Conservation (phyloP, 2,329 filamentous ascomycete genomes). For the Periconia macrospinosa region DNA sequence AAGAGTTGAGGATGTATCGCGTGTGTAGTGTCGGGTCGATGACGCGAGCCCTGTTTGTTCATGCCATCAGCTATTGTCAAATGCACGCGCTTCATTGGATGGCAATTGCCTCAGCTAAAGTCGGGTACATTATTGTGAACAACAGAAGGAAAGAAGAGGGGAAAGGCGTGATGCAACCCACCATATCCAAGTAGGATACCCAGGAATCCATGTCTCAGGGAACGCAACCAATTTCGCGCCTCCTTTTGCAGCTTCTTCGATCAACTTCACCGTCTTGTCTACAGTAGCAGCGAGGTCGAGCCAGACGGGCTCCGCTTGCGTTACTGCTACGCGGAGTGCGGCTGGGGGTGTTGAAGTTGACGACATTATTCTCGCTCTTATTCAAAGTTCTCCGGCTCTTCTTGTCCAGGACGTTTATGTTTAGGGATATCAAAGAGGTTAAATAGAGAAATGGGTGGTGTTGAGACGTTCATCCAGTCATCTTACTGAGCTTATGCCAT, state of each 20-base stretch:
- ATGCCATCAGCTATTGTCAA: too few relatives aligned
- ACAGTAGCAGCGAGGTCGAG: slow-evolving; percentile 59
- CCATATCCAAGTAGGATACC: slow-evolving; percentile 53
- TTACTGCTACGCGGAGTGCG: slow-evolving; percentile 47
- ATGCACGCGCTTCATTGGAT: too few relatives aligned
- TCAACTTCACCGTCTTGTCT: slow-evolving; percentile 60
- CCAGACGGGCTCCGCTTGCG: slow-evolving; percentile 64
- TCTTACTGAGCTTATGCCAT: too few relatives aligned
- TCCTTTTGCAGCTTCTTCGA: slow-evolving; percentile 57
- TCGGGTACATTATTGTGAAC: background rate
- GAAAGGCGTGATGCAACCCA: slow-evolving; percentile 28
- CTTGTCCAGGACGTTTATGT: too few relatives aligned
- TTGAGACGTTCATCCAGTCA: too few relatives aligned
- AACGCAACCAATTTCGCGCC: slow-evolving; percentile 58
- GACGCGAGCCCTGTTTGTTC: slow-evolving; percentile 43
- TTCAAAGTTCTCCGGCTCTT: too few relatives aligned
- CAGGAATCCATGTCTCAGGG: slow-evolving; percentile 51
- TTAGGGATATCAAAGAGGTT: too few relatives aligned
- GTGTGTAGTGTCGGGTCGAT: slow-evolving; percentile 45
- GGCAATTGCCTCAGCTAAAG: too few relatives aligned
- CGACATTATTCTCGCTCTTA: too few relatives aligned
- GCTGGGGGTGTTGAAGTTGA: background rate
- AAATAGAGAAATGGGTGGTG: too few relatives aligned
- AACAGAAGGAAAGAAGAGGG: slow-evolving; percentile 12
- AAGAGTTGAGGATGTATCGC: slow-evolving; percentile 50